Evolutionary conservation across 345 rosid genomes (phyloP), one percentile per base, ranked within the genome.

Genomic region (Anastatica hierochuntica): DNA sequence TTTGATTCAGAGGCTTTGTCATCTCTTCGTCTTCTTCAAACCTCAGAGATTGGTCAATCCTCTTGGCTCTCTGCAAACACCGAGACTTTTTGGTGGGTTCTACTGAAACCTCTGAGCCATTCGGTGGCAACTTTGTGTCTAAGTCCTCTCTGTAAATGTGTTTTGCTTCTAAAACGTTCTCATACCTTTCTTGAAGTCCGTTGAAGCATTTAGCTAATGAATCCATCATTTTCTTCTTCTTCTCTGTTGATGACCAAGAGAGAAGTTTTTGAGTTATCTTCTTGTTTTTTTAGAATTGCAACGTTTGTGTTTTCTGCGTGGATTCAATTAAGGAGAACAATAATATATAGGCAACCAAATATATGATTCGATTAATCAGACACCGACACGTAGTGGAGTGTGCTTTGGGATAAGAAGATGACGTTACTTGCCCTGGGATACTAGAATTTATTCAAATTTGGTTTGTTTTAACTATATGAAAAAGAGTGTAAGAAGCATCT

Each of bases 21-120:
- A 43, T 51, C 53, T 56, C 57, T 31, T 56, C 51, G 5, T 49
- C 70, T 43, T 66, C 80, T 63, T 72, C 52, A 29, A 68, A 43
- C 19, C 55, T 71, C 3, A 63, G 13, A 10, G 64, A 16, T 19
- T 10, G 34, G 49, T 52, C 60, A 17, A 62, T 70, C 61, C 58
- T 63, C 39, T 43, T 52, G 31, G 67, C 69, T 57, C 62, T 63
- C 20, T 63, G 21, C 37, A 63, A 69, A 36, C 37, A 35, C n/a
- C 59, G 43, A 46, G 66, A 33, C 56, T 47, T 67, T 34, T 67
- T 67, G 8, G 33, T 65, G 4, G 46, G 11, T 8, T 29, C 39
- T 53, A 24, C 43, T 40, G 66, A 67, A 14, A 14, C 21, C 39
- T 45, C 45, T 53, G 71, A 23, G 2, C 1, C 40, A 4, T 59